Percentiles rank a stretch among this genome's conserved stretches.
phyloP scores from a whole-genome alignment of 306 rosid species.

The Gastrolobium villosum region DNA sequence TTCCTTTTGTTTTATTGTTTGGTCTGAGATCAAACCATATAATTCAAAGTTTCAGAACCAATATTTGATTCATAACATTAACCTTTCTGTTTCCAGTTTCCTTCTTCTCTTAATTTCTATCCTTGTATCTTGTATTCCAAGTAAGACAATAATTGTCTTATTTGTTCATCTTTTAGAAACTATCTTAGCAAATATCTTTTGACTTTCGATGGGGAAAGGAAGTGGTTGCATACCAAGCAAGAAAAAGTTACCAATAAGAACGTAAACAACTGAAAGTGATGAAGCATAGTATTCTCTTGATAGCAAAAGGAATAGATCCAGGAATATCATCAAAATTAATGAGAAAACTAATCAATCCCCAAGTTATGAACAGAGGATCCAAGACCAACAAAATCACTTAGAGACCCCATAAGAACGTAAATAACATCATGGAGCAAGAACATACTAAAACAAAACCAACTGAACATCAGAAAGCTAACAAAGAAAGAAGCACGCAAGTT shows the following conservation, averaged over 20 bases:
- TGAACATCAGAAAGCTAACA: too few species aligned
- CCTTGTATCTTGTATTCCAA: constrained; percentile 42
- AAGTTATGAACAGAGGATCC: too few species aligned
- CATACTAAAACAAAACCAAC: too few species aligned
- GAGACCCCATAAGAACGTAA: too few species aligned
- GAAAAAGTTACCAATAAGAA: constrained; percentile 55
- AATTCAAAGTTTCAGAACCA: constrained; percentile 36
- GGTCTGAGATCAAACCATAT: background rate
- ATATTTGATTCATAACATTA: constrained; percentile 25
- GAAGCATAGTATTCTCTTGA: too few species aligned
- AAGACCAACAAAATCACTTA: too few species aligned
- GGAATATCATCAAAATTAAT: too few species aligned
- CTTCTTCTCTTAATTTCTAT: background rate
- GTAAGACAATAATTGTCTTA: constrained; percentile 22
- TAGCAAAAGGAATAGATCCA: too few species aligned
- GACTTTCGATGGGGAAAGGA: constrained; percentile 74
- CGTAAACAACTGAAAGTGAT: too few species aligned
- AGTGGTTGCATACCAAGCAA: constrained; percentile 82
- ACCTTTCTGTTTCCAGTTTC: constrained; percentile 13
- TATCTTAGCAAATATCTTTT: constrained; percentile 6
- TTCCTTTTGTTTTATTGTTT: background rate
- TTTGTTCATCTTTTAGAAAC: background rate
- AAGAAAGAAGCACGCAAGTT: too few species aligned
- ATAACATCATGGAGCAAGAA: too few species aligned
- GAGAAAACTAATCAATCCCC: too few species aligned